Evolutionary conservation across 192 early-diverging fungal genomes (phyloP).

Genomic region (Coemansia sp.): DNA sequence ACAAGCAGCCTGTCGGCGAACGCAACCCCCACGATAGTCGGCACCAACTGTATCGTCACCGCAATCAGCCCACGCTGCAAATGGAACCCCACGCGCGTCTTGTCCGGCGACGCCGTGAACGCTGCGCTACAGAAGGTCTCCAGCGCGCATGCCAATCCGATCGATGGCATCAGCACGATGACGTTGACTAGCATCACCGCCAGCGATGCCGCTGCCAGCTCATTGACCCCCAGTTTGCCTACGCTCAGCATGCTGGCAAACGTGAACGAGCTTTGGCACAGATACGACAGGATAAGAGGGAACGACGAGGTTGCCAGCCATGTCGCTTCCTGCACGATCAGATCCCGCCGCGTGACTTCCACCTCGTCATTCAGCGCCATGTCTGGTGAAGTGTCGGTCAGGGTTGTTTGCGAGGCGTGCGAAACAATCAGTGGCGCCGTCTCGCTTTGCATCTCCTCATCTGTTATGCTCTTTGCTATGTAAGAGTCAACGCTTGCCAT

Average conservation of each 20-base stretch:
- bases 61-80: constrained; percentile 43
- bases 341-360: constrained; percentile 9
- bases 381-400: constrained; percentile 8
- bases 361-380: constrained; percentile 22
- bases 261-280: constrained; percentile 66
- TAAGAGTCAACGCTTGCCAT: neutral
- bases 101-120: constrained; percentile 45
- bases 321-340: constrained; percentile 34
- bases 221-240: constrained; percentile 62
- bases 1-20: constrained; percentile 63
- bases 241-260: constrained; percentile 64
- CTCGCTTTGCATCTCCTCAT: constrained; percentile 7
- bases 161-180: constrained; percentile 63
- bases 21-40: constrained; percentile 21
- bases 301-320: constrained; percentile 43
- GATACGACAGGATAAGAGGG: constrained; percentile 61
- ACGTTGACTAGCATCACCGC: constrained; percentile 70
- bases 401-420: constrained; percentile 31
- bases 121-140: constrained; percentile 45
- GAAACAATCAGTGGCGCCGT: constrained; percentile 15
- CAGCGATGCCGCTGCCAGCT: constrained; percentile 68
- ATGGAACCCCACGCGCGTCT: constrained; percentile 46
- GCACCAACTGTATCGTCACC: constrained; percentile 39
- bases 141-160: constrained; percentile 61
- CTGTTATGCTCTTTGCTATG: neutral